A percentile compares a stretch with the other conserved stretches of the same genome.
These are phyloP conservation scores for Clavaria fumosa DNA, from an alignment of 768 basidiomycete species.

Conservation along the genomic window DNA sequence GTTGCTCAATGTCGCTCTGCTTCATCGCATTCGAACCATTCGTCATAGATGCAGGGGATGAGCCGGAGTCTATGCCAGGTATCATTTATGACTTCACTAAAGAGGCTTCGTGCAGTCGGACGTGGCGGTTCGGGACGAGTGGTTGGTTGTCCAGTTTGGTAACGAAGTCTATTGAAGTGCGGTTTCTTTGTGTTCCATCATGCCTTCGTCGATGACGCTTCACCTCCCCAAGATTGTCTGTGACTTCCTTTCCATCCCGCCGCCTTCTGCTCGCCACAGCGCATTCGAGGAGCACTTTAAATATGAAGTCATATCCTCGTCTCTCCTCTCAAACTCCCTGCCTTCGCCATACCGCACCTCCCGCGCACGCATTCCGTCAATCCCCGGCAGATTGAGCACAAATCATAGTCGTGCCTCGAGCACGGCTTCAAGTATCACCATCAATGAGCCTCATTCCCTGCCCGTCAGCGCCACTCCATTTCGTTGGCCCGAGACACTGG, in stretches of 20 bases:
- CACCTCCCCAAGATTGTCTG: slow-evolving; percentile 25
- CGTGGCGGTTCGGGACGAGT: too few species aligned
- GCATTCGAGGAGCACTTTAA: slow-evolving; percentile 70
- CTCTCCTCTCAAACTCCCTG: slow-evolving; percentile 47
- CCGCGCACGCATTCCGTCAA: slow-evolving; percentile 18
- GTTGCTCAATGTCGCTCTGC: slow-evolving; percentile 1
- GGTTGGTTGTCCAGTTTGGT: too few species aligned
- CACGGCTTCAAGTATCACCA: too few species aligned
- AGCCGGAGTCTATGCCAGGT: slow-evolving; percentile 7
- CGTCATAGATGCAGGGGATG: slow-evolving; percentile 8
- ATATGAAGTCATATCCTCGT: slow-evolving; percentile 70
- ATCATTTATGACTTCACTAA: slow-evolving; percentile 4
- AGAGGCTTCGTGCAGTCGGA: too few species aligned
- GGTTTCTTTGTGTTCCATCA: not conserved
- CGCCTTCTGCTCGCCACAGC: slow-evolving; percentile 21
- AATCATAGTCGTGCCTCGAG: too few species aligned
- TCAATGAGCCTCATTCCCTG: too few species aligned
- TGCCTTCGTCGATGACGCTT: slow-evolving; percentile 2
- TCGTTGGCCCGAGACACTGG: slow-evolving; percentile 24
- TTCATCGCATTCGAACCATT: not conserved
- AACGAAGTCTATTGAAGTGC: too few species aligned
- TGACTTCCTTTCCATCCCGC: slow-evolving; percentile 22
- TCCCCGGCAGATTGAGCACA: slow-evolving; percentile 33
- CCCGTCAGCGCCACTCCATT: slow-evolving; percentile 14
- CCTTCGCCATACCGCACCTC: slow-evolving; percentile 22